These are phyloP conservation scores for Echeveria elegans DNA, from an alignment of 164 flowering plant species.

Conservation along the genomic window DNA sequence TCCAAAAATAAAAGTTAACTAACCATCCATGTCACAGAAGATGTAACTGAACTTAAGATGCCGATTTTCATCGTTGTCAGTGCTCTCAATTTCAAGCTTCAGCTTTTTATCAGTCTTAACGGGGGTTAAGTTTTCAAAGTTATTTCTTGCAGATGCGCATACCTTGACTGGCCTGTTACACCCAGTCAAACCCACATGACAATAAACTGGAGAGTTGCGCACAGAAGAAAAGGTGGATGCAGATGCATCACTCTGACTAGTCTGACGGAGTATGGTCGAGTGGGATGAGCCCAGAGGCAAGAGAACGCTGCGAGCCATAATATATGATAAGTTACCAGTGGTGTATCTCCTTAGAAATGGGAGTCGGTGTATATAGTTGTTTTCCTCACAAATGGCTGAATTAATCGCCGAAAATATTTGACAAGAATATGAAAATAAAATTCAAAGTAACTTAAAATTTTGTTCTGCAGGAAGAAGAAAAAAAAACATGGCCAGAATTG, in stretches of 20 bases:
- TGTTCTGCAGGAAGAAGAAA: too few species aligned
- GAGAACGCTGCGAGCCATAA: not conserved
- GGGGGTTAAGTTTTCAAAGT: not conserved
- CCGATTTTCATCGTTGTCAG: not conserved
- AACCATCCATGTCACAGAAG: not conserved
- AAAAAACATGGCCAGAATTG: too few species aligned
- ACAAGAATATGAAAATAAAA: too few species aligned
- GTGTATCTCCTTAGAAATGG: not conserved
- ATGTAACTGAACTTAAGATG: not conserved
- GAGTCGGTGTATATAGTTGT: not conserved
- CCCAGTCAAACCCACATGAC: not conserved
- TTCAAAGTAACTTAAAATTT: too few species aligned
- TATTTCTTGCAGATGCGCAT: not conserved
- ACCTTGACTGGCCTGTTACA: not conserved
- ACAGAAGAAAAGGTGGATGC: not conserved
- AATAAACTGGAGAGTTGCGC: not conserved
- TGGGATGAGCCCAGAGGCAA: not conserved
- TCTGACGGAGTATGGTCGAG: not conserved
- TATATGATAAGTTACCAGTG: not conserved
- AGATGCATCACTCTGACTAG: not conserved
- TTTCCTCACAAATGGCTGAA: not conserved
- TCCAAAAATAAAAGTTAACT: not conserved
- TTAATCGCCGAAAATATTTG: not conserved
- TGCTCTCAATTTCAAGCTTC: not conserved
- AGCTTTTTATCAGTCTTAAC: not conserved